Base-by-base conservation (phyloP, 352 stramenopile genomes). In the Labyrinthula sp. region DNA sequence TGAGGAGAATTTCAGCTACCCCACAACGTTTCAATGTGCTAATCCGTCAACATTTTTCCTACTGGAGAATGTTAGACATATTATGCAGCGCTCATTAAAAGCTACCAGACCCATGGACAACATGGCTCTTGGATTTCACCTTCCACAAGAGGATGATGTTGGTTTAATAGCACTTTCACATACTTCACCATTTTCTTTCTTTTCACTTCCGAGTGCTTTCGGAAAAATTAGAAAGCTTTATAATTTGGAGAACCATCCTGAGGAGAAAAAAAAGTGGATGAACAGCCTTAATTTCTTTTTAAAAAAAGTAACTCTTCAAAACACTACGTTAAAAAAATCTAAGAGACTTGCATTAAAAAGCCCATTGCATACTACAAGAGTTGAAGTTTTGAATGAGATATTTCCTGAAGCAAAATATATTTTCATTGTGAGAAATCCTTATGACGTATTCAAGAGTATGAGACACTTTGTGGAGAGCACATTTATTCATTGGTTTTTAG, bases 71-170 rank as follows among this genome's bases (percentile, higher is more conserved):
- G 40, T 54, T 10, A 69, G 67, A 47, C n/a, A n/a, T n/a, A n/a
- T n/a, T n/a, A n/a, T n/a, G n/a, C n/a, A n/a, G n/a, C n/a, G n/a
- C n/a, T 26, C 45, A n/a, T 48, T 71, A 3, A 37, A 49, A 14
- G 38, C 63, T 9, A 67, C 29, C 23, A 48, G 64, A 8, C 64
- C 64, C 10, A 71, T 71, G 64, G 64, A 71, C 36, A 67, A 66
- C 54, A 55, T 71, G 9, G 43, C 40, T 1, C 33, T 71, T 2
- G 17, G 56, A 35, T 69, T 67, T 47, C 58, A 69, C 55, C 28
- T 65, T 22, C 64, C 64, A 5, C 62, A 71, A 27, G 64, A 71
- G 55, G 64, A 71, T 48, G 64, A 71, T 43, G 40, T 66, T 9
- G 62, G 54, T 0, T 60, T 54, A 10, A 63, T 48, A 26, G 8